These are phyloP conservation scores for Kwoniella shivajii DNA, from an alignment of 1,284 basidiomycete species.

Conservation along the genomic window DNA sequence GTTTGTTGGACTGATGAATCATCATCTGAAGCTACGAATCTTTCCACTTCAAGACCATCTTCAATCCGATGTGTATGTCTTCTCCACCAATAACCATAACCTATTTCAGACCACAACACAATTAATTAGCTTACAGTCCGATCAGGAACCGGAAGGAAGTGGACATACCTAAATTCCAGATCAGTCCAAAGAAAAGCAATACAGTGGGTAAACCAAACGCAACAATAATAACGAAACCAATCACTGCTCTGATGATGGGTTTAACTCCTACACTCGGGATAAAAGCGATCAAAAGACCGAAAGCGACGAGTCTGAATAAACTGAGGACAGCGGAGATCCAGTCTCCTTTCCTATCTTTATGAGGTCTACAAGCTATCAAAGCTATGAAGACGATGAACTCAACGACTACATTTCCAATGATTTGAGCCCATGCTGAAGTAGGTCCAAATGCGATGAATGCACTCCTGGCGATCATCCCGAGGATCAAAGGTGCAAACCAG, in stretches of 20 bases:
- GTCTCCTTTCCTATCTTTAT: constrained; percentile 54
- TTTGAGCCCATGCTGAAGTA: constrained; percentile 67
- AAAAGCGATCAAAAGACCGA: constrained; percentile 52
- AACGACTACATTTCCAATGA: constrained; percentile 68
- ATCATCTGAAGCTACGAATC: constrained; percentile 36
- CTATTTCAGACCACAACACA: constrained; percentile 4
- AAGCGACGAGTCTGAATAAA: constrained; percentile 46
- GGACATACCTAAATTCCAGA: constrained; percentile 76
- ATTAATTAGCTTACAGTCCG: not conserved
- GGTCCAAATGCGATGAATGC: constrained; percentile 73
- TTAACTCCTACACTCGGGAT: constrained; percentile 44
- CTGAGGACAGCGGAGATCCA: constrained; percentile 47
- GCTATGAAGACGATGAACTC: constrained; percentile 66
- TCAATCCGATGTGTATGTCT: constrained; percentile 46
- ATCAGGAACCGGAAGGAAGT: not conserved
- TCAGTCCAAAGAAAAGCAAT: constrained; percentile 73
- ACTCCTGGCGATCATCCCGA: constrained; percentile 60
- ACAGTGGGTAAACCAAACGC: constrained; percentile 51
- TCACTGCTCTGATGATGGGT: constrained; percentile 48
- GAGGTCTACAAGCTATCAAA: constrained; percentile 59
- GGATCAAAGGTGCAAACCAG: constrained; percentile 54
- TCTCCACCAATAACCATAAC: constrained; percentile 50
- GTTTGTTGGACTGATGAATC: constrained; percentile 31
- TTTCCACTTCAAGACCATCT: constrained; percentile 50
- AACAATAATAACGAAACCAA: constrained; percentile 52